Conservation (phyloP, 2,329 filamentous ascomycete species). For the Arachnopeziza araneosa region DNA sequence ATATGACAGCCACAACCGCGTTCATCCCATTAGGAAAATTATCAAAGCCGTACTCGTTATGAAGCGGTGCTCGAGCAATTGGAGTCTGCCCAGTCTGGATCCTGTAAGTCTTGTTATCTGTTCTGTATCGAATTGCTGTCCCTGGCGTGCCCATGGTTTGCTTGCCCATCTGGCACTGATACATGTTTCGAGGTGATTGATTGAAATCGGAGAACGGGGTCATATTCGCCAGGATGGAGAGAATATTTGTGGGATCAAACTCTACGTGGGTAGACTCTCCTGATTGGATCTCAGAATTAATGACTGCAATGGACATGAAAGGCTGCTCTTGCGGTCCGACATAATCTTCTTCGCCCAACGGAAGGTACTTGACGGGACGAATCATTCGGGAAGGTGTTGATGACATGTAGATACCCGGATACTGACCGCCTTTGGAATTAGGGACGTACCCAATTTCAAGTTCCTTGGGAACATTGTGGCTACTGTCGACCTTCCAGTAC, state of each 20-base stretch:
- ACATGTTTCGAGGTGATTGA: slow-evolving; percentile 98
- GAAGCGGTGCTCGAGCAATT: slow-evolving; percentile 82
- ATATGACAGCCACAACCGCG: slow-evolving; percentile 93
- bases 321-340: slow-evolving; percentile 94
- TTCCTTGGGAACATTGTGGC: slow-evolving; percentile 70
- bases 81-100: slow-evolving; percentile 95
- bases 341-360: slow-evolving; percentile 77
- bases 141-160: slow-evolving; percentile 98
- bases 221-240: slow-evolving; percentile 97
- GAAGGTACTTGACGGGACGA: slow-evolving; percentile 85
- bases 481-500: slow-evolving; percentile 92
- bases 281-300: slow-evolving; percentile 81
- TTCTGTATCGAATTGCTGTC: slow-evolving; percentile 76
- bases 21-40: slow-evolving; percentile 98
- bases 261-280: slow-evolving; percentile 91
- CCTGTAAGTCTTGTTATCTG: slow-evolving; percentile 95
- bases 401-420: slow-evolving; percentile 92
- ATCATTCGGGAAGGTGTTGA: slow-evolving; percentile 83
- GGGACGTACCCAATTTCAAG: slow-evolving; percentile 92
- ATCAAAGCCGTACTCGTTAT: slow-evolving; percentile 94
- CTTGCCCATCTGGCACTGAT: slow-evolving; percentile 99
- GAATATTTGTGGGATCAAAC: slow-evolving; percentile 88
- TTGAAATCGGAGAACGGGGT: slow-evolving; percentile 99
- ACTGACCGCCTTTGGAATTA: slow-evolving; percentile 83
- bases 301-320: slow-evolving; percentile 95